A percentile compares a stretch with the other conserved stretches of the same genome.
Evolutionary conservation across 148 eudicot genomes (phyloP).

Genomic region (Silene uniflora): DNA sequence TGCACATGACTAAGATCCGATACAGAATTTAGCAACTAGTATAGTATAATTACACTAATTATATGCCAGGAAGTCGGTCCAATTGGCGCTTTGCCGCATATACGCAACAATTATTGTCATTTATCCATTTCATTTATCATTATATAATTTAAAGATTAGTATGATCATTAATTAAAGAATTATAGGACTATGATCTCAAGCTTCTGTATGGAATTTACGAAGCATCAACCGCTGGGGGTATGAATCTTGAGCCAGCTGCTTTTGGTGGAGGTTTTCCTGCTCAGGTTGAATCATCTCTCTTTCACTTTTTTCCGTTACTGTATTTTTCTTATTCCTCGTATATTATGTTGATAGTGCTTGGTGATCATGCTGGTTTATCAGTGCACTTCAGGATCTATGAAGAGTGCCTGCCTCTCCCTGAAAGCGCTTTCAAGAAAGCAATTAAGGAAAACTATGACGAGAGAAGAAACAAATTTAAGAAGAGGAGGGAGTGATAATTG

Average conservation of each 20-base stretch:
- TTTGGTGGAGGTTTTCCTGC: slow-evolving; percentile 79
- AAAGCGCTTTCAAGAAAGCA: slow-evolving; percentile 62
- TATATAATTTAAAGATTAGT: not conserved
- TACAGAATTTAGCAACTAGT: slow-evolving; percentile 7
- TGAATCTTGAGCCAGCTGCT: slow-evolving; percentile 73
- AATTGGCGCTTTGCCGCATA: slow-evolving; percentile 23
- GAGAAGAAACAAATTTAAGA: slow-evolving; percentile 57
- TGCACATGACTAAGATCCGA: slow-evolving; percentile 20
- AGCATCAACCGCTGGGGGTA: slow-evolving; percentile 69
- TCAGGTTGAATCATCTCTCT: slow-evolving; percentile 43
- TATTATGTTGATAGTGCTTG: not conserved
- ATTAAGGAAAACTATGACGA: slow-evolving; percentile 59
- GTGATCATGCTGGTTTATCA: slow-evolving; percentile 25
- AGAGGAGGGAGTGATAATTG: too few relatives aligned
- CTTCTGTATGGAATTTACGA: slow-evolving; percentile 62
- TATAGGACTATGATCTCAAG: slow-evolving; percentile 29
- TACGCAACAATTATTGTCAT: slow-evolving; percentile 6
- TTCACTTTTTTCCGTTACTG: not conserved
- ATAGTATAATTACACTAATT: not conserved
- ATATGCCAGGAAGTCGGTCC: not conserved
- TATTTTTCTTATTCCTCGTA: not conserved
- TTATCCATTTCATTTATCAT: not conserved
- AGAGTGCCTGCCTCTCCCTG: slow-evolving; percentile 66
- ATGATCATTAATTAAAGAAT: not conserved
- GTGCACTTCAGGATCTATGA: slow-evolving; percentile 56